Evolutionary conservation across 148 eudicot species (phyloP).

Genomic region (Vaccinium darrowii): DNA sequence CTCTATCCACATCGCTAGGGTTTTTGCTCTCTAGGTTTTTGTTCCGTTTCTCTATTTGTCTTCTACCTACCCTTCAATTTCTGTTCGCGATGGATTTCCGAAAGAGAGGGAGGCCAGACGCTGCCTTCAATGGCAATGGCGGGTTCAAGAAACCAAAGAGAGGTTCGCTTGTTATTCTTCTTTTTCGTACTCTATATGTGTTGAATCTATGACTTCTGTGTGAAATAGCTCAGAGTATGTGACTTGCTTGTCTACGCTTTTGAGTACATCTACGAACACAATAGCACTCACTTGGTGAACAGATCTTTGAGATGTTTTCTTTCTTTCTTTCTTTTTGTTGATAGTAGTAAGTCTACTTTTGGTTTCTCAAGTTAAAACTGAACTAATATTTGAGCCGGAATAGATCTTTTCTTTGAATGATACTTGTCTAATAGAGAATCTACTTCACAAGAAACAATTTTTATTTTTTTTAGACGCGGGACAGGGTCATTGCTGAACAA

Average conservation of each 20-base stretch:
- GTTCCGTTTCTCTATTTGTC: neutral
- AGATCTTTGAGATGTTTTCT: neutral
- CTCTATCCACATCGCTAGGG: neutral
- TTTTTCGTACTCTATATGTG: neutral
- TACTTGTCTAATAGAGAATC: neutral
- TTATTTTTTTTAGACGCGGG: no score
- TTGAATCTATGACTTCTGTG: neutral
- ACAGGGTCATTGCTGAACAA: neutral
- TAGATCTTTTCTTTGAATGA: no score
- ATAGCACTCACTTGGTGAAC: no score
- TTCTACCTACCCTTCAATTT: neutral
- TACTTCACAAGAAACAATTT: no score
- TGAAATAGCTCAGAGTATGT: neutral
- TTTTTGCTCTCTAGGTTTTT: neutral
- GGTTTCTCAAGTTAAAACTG: neutral
- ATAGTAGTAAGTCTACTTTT: neutral
- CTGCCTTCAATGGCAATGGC: constrained; percentile 57
- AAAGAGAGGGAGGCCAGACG: constrained; percentile 51
- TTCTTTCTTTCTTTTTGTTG: neutral
- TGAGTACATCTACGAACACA: no score
- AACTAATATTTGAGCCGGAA: no score
- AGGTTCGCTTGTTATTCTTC: constrained; percentile 31
- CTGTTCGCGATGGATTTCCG: constrained; percentile 50
- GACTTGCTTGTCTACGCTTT: neutral
- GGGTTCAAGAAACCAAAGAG: constrained; percentile 61